These are phyloP conservation scores for Teratosphaeria zuluensis DNA, from an alignment of 2,329 filamentous ascomycete species.

Conservation along the genomic window DNA sequence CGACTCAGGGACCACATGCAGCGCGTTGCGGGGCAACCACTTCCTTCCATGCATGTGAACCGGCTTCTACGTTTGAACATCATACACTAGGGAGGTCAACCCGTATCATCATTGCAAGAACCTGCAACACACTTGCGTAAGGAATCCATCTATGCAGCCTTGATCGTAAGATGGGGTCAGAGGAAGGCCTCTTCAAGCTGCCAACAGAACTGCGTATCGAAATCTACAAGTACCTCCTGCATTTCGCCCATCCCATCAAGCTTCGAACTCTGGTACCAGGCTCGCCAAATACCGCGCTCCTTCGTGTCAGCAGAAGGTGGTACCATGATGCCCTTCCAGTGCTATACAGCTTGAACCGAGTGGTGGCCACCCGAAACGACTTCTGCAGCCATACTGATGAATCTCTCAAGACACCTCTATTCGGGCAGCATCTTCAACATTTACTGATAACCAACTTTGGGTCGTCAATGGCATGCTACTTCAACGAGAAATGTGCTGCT, in stretches of 20 bases:
- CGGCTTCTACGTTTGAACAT: background rate
- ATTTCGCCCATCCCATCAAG: conserved; percentile 5
- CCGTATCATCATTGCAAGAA: background rate
- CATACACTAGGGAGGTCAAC: background rate
- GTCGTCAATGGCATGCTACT: conserved; percentile 7
- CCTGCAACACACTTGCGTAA: too few species aligned
- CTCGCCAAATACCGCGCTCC: conserved; percentile 1
- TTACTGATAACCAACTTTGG: conserved; percentile 4
- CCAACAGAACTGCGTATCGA: conserved; percentile 4
- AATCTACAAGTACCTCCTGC: conserved; percentile 5
- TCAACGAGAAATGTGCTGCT: conserved; percentile 1
- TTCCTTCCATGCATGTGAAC: background rate
- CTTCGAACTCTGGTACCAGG: conserved; percentile 1
- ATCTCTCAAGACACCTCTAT: conserved; percentile 3
- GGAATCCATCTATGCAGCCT: too few species aligned
- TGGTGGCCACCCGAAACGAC: conserved; percentile 5
- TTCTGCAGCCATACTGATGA: conserved; percentile 5
- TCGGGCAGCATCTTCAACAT: conserved; percentile 2
- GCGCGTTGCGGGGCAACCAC: background rate
- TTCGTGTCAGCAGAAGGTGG: conserved; percentile 4
- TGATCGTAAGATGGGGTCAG: background rate
- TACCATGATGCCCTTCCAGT: conserved; percentile 4
- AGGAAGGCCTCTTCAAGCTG: background rate
- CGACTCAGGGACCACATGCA: background rate
- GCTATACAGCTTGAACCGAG: conserved; percentile 5